Conservation (phyloP, 2,329 filamentous ascomycete genomes). For the Monilinia aucupariae region DNA sequence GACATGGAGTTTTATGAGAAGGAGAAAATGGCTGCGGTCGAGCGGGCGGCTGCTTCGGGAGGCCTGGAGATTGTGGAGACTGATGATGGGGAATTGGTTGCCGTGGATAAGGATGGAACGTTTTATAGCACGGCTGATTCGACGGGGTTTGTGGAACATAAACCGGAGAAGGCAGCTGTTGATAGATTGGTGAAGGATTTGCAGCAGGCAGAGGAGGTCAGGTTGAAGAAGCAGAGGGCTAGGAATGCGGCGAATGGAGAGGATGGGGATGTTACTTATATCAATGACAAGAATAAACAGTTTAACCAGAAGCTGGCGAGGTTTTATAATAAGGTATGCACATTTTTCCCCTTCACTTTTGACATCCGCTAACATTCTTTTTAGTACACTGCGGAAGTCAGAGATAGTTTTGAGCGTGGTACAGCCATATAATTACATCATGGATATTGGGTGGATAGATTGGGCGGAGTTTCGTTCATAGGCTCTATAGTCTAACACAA, state of each 20-base stretch:
- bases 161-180: slow-evolving; percentile 78
- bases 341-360: slow-evolving; percentile 6
- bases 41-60: slow-evolving; percentile 77
- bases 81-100: slow-evolving; percentile 89
- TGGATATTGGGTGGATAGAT: slow-evolving; percentile 4
- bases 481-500: slow-evolving; percentile 17
- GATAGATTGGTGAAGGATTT: slow-evolving; percentile 84
- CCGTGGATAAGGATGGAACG: slow-evolving; percentile 82
- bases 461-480: slow-evolving; percentile 19
- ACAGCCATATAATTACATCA: slow-evolving; percentile 69
- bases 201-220: slow-evolving; percentile 78
- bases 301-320: slow-evolving; percentile 95
- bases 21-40: slow-evolving; percentile 78
- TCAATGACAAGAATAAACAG: slow-evolving; percentile 99
- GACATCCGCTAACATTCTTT: slow-evolving; percentile 26
- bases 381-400: slow-evolving; percentile 86
- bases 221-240: slow-evolving; percentile 80
- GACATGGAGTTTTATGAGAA: slow-evolving; percentile 81
- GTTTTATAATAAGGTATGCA: slow-evolving; percentile 82
- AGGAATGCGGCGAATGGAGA: slow-evolving; percentile 73
- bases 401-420: slow-evolving; percentile 94
- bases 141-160: slow-evolving; percentile 75
- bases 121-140: slow-evolving; percentile 89
- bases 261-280: slow-evolving; percentile 90
- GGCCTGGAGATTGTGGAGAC: slow-evolving; percentile 92